phyloP scores from a whole-genome alignment of 352 stramenopile genomes.

The Phytophthora sp. region DNA sequence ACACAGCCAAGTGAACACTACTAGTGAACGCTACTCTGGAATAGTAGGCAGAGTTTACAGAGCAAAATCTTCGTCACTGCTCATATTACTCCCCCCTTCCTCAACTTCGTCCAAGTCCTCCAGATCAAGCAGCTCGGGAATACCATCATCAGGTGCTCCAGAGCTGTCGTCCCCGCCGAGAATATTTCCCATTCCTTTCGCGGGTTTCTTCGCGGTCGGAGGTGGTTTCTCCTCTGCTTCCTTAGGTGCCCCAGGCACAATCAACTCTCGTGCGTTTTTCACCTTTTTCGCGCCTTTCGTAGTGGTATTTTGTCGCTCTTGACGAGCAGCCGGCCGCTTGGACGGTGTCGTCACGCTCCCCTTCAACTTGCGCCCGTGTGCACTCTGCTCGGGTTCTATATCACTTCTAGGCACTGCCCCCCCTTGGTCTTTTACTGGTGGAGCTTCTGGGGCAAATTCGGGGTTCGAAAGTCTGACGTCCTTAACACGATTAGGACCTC shows the following conservation, averaged over 20 bases:
- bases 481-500: slow-evolving; percentile 8
- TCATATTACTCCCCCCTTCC: slow-evolving; percentile 16
- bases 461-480: not conserved
- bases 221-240: slow-evolving; percentile 22
- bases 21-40: not conserved
- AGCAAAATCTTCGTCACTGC: slow-evolving; percentile 30
- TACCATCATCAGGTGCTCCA: slow-evolving; percentile 26
- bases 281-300: slow-evolving; percentile 30
- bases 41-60: slow-evolving; percentile 10
- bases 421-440: not conserved
- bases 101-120: slow-evolving; percentile 28
- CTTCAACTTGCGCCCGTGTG: not conserved
- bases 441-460: not conserved
- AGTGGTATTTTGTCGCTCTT: slow-evolving; percentile 9
- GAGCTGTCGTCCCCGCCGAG: slow-evolving; percentile 4
- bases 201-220: slow-evolving; percentile 1
- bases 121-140: slow-evolving; percentile 19
- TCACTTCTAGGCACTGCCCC: not conserved
- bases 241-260: not conserved
- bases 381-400: not conserved
- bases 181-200: not conserved
- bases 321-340: slow-evolving; percentile 15
- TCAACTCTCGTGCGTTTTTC: slow-evolving; percentile 16
- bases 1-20: not conserved
- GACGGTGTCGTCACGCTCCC: slow-evolving; percentile 6